These are phyloP conservation scores for Thelonectria blattea DNA, from an alignment of 2,329 filamentous ascomycete genomes.

Conservation along the genomic window DNA sequence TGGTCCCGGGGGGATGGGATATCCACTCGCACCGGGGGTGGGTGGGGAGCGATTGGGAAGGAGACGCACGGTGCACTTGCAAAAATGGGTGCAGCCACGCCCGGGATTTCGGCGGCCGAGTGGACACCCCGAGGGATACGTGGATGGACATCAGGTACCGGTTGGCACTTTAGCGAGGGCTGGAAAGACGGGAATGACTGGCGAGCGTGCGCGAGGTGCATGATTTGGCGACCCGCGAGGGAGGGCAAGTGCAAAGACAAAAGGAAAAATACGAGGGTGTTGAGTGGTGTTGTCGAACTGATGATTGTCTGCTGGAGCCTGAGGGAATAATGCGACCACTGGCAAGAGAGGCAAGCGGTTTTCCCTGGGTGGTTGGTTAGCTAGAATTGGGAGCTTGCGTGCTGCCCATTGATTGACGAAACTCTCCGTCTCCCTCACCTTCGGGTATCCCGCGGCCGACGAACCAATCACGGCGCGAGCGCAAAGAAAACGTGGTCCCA, in stretches of 20 bases:
- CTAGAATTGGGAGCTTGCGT: neutral
- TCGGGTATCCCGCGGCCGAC: neutral
- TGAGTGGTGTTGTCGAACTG: neutral
- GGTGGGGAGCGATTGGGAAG: neutral
- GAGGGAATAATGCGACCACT: neutral
- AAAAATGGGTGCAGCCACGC: neutral
- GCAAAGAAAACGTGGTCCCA: constrained; percentile 17
- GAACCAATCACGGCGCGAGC: constrained; percentile 20
- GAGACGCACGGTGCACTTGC: neutral
- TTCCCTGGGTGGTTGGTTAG: neutral
- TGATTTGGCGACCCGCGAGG: neutral
- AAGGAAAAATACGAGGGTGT: neutral
- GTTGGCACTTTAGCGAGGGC: neutral
- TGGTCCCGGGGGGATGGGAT: neutral
- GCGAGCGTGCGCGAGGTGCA: neutral
- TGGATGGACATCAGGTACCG: neutral
- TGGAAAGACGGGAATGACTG: neutral
- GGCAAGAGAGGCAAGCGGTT: no score
- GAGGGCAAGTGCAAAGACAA: no score
- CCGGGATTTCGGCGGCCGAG: neutral
- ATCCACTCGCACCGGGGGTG: neutral
- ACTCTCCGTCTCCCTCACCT: neutral
- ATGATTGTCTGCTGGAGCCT: neutral
- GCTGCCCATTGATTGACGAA: no score
- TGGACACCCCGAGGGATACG: neutral